phyloP scores from a whole-genome alignment of 495 filamentous ascomycete species.

The Penicillium cinerascens region DNA sequence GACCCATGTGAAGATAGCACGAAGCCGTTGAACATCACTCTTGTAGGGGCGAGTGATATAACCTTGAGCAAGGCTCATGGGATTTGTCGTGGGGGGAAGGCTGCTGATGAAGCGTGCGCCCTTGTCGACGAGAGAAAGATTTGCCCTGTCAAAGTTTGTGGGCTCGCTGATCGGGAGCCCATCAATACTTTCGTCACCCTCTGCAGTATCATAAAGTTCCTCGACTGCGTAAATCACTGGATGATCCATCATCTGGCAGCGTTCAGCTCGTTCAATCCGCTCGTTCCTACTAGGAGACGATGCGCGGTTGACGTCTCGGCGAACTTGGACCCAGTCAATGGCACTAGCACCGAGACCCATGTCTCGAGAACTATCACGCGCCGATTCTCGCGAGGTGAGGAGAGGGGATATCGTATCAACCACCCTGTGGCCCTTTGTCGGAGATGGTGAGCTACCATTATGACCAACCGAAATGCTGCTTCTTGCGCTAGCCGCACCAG shows the following conservation, averaged over 20 bases:
- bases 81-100: conserved; percentile 84
- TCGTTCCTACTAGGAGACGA: conserved; percentile 91
- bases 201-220: conserved; percentile 74
- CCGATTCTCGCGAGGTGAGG: conserved; percentile 24
- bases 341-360: conserved; percentile 58
- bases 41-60: conserved; percentile 94
- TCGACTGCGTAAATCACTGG: conserved; percentile 86
- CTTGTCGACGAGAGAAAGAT: conserved; percentile 87
- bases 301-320: conserved; percentile 90
- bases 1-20: conserved; percentile 96
- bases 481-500: conserved; percentile 82
- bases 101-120: conserved; percentile 86
- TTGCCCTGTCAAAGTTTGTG: conserved; percentile 74
- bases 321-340: conserved; percentile 93
- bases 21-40: conserved; percentile 87
- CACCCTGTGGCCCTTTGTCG: conserved; percentile 45
- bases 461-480: conserved; percentile 74
- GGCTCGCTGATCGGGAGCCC: conserved; percentile 79
- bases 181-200: conserved; percentile 88
- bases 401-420: conserved; percentile 32
- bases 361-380: conserved; percentile 56
- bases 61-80: conserved; percentile 79
- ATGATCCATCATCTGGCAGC: conserved; percentile 92
- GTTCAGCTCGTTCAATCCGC: conserved; percentile 77
- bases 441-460: conserved; percentile 44